Evolutionary conservation across 176 grass and related monocot species (phyloP), one percentile per base, ranked within the genome.

Genomic region (Secale cereale): DNA sequence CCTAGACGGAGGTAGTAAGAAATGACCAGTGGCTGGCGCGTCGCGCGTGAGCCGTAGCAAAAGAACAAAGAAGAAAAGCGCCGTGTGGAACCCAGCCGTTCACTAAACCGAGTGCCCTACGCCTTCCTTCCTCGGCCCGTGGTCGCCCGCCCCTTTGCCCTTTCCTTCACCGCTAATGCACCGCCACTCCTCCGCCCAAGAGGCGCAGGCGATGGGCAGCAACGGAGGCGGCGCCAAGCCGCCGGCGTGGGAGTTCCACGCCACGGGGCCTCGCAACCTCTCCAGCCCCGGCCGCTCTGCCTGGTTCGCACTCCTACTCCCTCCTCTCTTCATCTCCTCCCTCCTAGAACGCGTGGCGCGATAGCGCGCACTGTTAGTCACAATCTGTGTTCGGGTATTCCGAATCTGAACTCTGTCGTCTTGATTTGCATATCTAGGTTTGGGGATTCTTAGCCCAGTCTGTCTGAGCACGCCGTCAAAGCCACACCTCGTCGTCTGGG

Each of bases 211-310:
- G 45, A 86, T 82, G 91, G 85, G 72, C 26, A 77, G 81, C 76
- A 32, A 26, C 64, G 63, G 87, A 31, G 25, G 82, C 43, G 72
- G 69, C 50, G 77, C 61, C 31, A 65, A 56, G 36, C 23, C 43
- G 54, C 61, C 68, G 61, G 75, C 88, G 83, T 88, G 89, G 80
- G 95, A 94, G 16, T 97, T 94, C 88, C 95, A 91, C 76, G 78
- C 84, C 43, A 91, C 95, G 43, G 92, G 95, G 27, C 95, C 90
- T 41, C 95, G 92, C 59, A 83, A 94, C 74, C 86, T 97, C 75
- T 86, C 95, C 82, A 89, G 67, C n/a, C 95, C 95, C 6, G 82
- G 91, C 69, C 85, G 77, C 16, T 92, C 95, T 30, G 92, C 88
- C 85, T 97, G 95, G 92, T 84, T 61, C 43, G 19, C 50, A 69